Conservation (phyloP, 192 early-diverging fungal species). For the Linnemannia schmuckeri region DNA sequence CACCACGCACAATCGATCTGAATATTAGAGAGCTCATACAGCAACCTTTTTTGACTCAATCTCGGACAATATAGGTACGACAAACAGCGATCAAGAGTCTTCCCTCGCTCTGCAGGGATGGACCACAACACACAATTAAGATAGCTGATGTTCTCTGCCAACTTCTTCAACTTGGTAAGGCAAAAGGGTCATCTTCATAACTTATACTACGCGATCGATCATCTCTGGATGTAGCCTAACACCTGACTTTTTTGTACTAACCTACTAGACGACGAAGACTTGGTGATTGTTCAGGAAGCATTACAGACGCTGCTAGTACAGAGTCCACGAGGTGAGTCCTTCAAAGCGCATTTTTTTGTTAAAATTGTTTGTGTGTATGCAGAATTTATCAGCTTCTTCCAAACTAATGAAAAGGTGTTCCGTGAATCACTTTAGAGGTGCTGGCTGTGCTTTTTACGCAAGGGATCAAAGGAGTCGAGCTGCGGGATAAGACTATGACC, state of each 20-base stretch:
- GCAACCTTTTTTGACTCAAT: neutral
- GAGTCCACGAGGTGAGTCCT: constrained; percentile 34
- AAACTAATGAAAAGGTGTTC: too few relatives aligned
- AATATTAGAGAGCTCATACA: neutral
- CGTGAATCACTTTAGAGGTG: constrained; percentile 25
- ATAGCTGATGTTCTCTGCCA: constrained; percentile 56
- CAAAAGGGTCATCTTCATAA: neutral
- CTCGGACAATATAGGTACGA: constrained; percentile 31
- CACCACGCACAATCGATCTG: neutral
- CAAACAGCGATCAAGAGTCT: constrained; percentile 50
- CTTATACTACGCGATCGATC: neutral
- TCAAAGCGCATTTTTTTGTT: neutral
- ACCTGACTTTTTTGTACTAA: neutral
- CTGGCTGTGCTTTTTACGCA: constrained; percentile 45
- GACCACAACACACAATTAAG: constrained; percentile 48
- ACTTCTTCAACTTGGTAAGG: constrained; percentile 55
- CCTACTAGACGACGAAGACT: constrained; percentile 43
- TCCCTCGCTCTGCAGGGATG: constrained; percentile 45
- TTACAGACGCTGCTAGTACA: constrained; percentile 43
- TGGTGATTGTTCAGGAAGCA: constrained; percentile 38
- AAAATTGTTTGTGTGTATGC: neutral
- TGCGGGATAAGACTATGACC: constrained; percentile 26
- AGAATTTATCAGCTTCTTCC: too few relatives aligned
- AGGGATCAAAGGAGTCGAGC: constrained; percentile 44
- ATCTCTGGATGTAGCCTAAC: neutral